A percentile compares a stretch with the other conserved stretches of the same genome.
Evolutionary conservation across 108 stramenopile genomes (phyloP).

Genomic region (Discostella pseudostelligera): DNA sequence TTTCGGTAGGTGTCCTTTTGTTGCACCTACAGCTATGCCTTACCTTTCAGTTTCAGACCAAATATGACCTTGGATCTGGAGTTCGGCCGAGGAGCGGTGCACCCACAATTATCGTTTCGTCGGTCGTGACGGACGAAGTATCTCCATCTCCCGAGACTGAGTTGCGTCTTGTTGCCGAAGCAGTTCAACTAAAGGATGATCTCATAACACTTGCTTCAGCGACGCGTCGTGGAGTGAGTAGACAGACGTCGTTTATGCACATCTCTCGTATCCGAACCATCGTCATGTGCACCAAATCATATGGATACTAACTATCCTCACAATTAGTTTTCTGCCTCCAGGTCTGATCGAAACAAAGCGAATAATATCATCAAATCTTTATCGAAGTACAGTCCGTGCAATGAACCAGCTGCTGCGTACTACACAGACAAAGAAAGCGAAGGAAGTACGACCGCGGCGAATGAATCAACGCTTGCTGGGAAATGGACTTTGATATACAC

Average conservation of each 20-base stretch:
- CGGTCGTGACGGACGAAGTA: neutral
- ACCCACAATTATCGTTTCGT: neutral
- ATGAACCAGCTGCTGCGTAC: slow-evolving; percentile 62
- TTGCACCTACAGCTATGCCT: neutral
- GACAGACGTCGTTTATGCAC: neutral
- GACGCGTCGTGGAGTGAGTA: slow-evolving; percentile 31
- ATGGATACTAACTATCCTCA: neutral
- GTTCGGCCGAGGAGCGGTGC: neutral
- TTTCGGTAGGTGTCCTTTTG: neutral
- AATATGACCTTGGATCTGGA: neutral
- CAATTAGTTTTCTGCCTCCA: slow-evolving; percentile 57
- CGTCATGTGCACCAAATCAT: neutral
- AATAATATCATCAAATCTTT: slow-evolving; percentile 46
- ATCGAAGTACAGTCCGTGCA: slow-evolving; percentile 49
- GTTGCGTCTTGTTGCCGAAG: neutral
- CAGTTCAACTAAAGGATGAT: slow-evolving; percentile 28
- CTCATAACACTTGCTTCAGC: slow-evolving; percentile 29
- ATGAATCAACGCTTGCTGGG: slow-evolving; percentile 44
- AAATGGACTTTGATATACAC: slow-evolving; percentile 85
- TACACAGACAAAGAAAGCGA: slow-evolving; percentile 40
- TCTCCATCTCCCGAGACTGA: neutral
- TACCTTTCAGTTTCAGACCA: neutral
- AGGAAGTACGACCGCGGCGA: neutral
- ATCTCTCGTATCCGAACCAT: neutral
- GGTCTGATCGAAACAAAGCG: slow-evolving; percentile 37